These are phyloP conservation scores for Cytospora piceicola DNA, from an alignment of 2,329 filamentous ascomycete species.

Conservation along the genomic window DNA sequence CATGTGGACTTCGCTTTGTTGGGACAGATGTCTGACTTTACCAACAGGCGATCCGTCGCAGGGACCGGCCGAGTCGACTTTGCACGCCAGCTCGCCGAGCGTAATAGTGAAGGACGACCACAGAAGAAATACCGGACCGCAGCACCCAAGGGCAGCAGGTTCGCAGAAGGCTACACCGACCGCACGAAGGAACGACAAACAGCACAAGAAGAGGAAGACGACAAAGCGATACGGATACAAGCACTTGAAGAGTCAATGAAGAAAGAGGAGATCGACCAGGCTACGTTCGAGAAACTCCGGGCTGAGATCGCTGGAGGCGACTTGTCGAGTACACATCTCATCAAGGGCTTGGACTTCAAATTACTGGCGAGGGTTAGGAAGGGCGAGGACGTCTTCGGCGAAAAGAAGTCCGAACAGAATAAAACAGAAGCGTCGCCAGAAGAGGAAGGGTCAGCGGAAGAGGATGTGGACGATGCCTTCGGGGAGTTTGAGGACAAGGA, in stretches of 20 bases:
- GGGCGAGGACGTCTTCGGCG: conserved; percentile 69
- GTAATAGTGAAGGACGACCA: conserved; percentile 58
- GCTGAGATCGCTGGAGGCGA: conserved; percentile 83
- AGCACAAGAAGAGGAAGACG: conserved; percentile 55
- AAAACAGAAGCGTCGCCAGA: conserved; percentile 45
- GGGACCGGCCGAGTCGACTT: conserved; percentile 67
- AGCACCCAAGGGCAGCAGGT: conserved; percentile 79
- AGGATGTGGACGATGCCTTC: conserved; percentile 68
- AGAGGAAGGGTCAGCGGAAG: conserved; percentile 60
- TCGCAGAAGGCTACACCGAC: conserved; percentile 83
- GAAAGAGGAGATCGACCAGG: conserved; percentile 79
- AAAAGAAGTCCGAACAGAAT: conserved; percentile 37
- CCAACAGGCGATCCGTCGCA: conserved; percentile 65
- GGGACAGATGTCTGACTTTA: background rate
- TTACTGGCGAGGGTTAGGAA: conserved; percentile 70
- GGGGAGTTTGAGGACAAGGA: conserved; percentile 60
- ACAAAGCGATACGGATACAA: conserved; percentile 68
- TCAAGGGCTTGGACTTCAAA: conserved; percentile 90
- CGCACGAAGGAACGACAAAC: conserved; percentile 67
- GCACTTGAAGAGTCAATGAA: conserved; percentile 82
- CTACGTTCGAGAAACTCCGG: conserved; percentile 75
- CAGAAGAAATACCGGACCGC: conserved; percentile 77
- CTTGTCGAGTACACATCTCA: conserved; percentile 77
- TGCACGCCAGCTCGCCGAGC: conserved; percentile 80
- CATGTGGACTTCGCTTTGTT: background rate